Evolutionary conservation across 768 basidiomycete genomes (phyloP).

Genomic region (Tulasnella sp.): DNA sequence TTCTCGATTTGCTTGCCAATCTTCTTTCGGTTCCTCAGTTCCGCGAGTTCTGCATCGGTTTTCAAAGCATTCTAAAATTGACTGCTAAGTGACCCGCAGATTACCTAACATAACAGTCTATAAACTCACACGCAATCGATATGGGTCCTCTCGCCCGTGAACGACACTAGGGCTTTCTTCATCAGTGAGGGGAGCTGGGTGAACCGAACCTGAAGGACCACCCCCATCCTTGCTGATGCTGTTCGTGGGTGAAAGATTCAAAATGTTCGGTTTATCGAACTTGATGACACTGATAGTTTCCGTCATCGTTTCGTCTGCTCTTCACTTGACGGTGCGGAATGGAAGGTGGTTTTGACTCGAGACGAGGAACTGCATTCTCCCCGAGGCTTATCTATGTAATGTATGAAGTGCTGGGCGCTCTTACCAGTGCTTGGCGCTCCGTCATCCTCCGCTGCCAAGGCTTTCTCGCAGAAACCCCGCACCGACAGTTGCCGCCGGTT

Average conservation of each 20-base stretch:
- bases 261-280: background rate
- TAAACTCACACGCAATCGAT: background rate
- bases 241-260: background rate
- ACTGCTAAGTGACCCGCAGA: background rate
- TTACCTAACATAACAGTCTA: background rate
- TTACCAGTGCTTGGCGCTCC: no score
- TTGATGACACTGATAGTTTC: no score
- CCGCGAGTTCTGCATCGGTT: conserved; percentile 52
- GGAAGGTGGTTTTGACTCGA: no score
- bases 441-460: no score
- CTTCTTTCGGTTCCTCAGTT: conserved; percentile 48
- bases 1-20: conserved; percentile 55
- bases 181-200: background rate
- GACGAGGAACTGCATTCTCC: no score
- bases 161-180: background rate
- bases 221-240: background rate
- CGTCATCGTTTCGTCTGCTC: no score
- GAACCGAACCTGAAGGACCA: background rate
- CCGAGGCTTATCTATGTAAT: no score
- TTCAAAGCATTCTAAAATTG: conserved; percentile 43
- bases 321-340: no score
- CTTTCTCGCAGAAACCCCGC: no score
- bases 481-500: no score
- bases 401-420: no score
- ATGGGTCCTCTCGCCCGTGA: background rate